Evolutionary conservation across 306 rosid species (phyloP).

Genomic region (Cyclanthera cordifolia): DNA sequence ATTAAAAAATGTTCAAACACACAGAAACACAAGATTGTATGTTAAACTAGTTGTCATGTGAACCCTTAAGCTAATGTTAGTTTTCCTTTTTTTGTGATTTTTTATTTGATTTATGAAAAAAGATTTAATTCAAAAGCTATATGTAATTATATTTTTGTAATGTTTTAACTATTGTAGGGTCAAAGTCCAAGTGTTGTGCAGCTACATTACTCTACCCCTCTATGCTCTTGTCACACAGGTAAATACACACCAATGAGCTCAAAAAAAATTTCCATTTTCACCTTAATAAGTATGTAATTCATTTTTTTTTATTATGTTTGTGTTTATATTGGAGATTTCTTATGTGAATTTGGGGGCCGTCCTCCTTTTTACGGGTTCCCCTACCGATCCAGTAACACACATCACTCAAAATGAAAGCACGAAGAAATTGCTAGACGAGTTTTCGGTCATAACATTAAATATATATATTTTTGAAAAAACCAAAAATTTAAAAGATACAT

Average conservation of each 20-base stretch:
- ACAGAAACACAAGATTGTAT: neutral
- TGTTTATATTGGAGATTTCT: no score
- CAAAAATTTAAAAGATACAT: neutral
- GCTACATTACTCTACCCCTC: slow-evolving; percentile 52
- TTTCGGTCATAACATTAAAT: no score
- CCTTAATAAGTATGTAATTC: neutral
- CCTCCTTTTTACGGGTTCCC: no score
- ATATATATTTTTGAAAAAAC: neutral
- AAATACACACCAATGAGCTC: neutral
- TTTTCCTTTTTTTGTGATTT: neutral
- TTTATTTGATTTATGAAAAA: neutral
- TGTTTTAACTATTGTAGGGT: slow-evolving; percentile 24
- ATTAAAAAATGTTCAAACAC: no score
- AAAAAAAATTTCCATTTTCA: neutral
- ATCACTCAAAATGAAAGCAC: no score
- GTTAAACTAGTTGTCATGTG: neutral
- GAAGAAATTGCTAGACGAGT: no score
- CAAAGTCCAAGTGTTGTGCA: slow-evolving; percentile 47
- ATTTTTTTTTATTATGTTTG: no score
- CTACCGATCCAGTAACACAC: no score
- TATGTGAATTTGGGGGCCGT: no score
- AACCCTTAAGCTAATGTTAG: no score
- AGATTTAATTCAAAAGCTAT: neutral
- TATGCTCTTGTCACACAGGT: slow-evolving; percentile 64
- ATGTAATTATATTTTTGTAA: neutral